These are phyloP conservation scores for Mycogone perniciosa DNA, from an alignment of 2,329 filamentous ascomycete genomes.

Conservation along the genomic window DNA sequence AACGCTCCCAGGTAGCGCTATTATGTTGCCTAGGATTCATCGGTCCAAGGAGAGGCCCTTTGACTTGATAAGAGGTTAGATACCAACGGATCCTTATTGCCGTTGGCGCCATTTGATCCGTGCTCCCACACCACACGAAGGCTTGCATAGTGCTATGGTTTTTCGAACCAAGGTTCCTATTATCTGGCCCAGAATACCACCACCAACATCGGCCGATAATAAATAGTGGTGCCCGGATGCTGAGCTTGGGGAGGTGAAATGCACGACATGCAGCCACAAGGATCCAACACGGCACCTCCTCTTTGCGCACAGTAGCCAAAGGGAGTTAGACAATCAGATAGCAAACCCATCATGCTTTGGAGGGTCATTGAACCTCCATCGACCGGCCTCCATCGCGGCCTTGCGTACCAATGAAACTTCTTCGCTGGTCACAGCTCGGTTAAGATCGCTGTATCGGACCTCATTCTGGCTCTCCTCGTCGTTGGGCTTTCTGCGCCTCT, in stretches of 20 bases:
- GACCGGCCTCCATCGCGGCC: slow-evolving; percentile 62
- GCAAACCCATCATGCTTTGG: slow-evolving; percentile 46
- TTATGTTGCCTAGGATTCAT: neutral
- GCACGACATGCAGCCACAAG: neutral
- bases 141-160: slow-evolving; percentile 12
- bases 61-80: neutral
- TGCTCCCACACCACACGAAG: slow-evolving; percentile 15
- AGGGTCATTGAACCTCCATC: slow-evolving; percentile 73
- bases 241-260: neutral
- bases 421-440: slow-evolving; percentile 50
- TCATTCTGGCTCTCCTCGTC: slow-evolving; percentile 29
- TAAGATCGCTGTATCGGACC: slow-evolving; percentile 69
- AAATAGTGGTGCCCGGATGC: neutral
- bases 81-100: slow-evolving; percentile 13
- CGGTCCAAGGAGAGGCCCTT: neutral
- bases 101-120: slow-evolving; percentile 10
- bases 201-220: neutral
- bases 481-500: slow-evolving; percentile 28
- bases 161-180: neutral
- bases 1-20: neutral
- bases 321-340: slow-evolving; percentile 27
- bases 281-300: neutral
- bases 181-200: neutral
- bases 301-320: neutral
- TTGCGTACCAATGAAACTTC: slow-evolving; percentile 61